Evolutionary conservation across 345 rosid species (phyloP).

Genomic region (Gossypium mustelinum): DNA sequence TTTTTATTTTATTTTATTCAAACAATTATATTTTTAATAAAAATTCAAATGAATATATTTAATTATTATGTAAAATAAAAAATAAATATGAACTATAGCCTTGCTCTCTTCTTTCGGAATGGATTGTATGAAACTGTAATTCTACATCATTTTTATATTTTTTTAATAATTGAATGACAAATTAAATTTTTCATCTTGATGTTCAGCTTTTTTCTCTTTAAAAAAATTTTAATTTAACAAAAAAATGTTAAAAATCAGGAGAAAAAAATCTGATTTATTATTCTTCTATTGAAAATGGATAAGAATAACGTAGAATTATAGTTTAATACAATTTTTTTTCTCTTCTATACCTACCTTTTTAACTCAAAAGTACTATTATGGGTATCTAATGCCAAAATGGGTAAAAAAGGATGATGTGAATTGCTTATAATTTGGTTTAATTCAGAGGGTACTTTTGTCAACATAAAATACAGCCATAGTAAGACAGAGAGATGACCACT

Average conservation of each 20-base stretch:
- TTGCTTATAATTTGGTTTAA: conserved; percentile 3
- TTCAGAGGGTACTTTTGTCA: conserved; percentile 35
- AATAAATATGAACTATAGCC: no score
- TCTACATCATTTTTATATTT: rapidly evolving
- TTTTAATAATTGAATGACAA: rapidly evolving
- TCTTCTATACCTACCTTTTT: not conserved
- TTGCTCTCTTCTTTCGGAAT: no score
- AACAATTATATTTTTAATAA: no score
- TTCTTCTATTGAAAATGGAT: rapidly evolving
- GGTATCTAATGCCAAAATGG: conserved; percentile 14
- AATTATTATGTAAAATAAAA: no score
- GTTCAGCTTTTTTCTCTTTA: no score
- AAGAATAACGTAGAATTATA: rapidly evolving
- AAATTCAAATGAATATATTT: no score
- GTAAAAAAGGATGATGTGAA: not conserved
- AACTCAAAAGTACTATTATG: conserved; percentile 10
- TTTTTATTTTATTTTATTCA: no score
- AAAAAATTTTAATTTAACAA: no score
- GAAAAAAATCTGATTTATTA: no score
- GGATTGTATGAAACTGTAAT: no score
- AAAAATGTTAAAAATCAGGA: rapidly evolving
- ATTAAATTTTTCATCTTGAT: rapidly evolving
- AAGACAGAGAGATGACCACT: not conserved
- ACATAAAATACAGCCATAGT: conserved; percentile 21
- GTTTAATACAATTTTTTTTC: rapidly evolving